Conservation (phyloP, 495 filamentous ascomycete species). For the Penicillium argentinense region DNA sequence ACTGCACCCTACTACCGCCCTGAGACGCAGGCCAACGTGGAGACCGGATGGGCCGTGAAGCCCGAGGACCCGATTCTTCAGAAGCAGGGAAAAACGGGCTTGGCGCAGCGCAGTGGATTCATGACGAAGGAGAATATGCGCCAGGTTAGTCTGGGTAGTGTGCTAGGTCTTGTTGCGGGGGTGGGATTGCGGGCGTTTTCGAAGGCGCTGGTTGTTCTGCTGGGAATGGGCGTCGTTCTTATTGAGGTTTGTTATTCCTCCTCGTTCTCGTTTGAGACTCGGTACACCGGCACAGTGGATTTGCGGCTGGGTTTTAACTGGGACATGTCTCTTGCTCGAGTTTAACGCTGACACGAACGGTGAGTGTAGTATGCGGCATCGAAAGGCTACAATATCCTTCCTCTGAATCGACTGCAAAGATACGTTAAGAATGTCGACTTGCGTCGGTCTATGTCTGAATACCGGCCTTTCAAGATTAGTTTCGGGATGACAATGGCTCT, state of each 20-base stretch:
- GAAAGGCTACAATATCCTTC: slow-evolving; percentile 72
- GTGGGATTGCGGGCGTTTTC: slow-evolving; percentile 74
- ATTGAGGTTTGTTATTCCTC: slow-evolving; percentile 58
- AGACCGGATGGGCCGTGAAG: slow-evolving; percentile 30
- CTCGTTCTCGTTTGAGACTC: neutral
- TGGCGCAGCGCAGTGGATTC: slow-evolving; percentile 18
- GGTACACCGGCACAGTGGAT: neutral
- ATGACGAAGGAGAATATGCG: slow-evolving; percentile 53
- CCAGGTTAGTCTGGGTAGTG: slow-evolving; percentile 69
- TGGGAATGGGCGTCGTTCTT: slow-evolving; percentile 68
- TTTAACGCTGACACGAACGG: neutral
- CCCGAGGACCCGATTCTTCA: slow-evolving; percentile 18
- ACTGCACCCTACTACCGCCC: slow-evolving; percentile 24
- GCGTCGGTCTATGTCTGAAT: slow-evolving; percentile 57
- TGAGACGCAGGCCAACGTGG: slow-evolving; percentile 16
- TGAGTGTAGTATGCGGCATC: slow-evolving; percentile 61
- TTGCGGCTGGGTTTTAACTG: neutral
- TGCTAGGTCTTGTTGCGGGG: slow-evolving; percentile 68
- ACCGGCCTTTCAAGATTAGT: slow-evolving; percentile 74
- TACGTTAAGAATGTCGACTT: slow-evolving; percentile 60
- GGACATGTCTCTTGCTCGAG: neutral
- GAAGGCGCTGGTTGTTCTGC: slow-evolving; percentile 65
- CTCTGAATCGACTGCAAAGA: slow-evolving; percentile 57
- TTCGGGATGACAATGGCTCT: slow-evolving; percentile 77
- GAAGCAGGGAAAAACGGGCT: slow-evolving; percentile 30